phyloP scores from a whole-genome alignment of 2,329 filamentous ascomycete genomes.

The Cryphonectria japonica region DNA sequence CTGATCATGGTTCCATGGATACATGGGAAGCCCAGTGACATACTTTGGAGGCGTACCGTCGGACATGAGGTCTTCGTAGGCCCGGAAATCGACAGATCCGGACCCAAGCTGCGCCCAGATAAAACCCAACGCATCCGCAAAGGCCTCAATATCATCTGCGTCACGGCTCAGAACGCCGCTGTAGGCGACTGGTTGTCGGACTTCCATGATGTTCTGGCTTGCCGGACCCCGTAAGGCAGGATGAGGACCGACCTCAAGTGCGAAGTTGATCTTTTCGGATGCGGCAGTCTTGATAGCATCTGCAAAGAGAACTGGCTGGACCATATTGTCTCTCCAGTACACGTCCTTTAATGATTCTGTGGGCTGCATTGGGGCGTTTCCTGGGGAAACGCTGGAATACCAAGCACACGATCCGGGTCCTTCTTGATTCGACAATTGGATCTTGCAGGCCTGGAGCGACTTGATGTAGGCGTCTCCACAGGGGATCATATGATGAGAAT shows the following conservation, averaged over 20 bases:
- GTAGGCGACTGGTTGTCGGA: neutral
- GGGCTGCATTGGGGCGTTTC: neutral
- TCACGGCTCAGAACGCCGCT: neutral
- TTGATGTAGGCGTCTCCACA: neutral
- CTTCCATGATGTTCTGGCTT: neutral
- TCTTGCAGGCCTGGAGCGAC: neutral
- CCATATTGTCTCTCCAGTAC: neutral
- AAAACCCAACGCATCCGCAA: neutral
- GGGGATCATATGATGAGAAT: conserved; percentile 38
- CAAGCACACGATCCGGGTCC: neutral
- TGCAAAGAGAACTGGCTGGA: neutral
- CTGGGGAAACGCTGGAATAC: neutral
- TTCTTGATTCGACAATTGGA: neutral
- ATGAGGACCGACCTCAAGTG: neutral
- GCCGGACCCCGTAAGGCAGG: neutral
- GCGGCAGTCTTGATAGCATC: neutral
- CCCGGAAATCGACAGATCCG: neutral
- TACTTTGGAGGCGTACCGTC: neutral
- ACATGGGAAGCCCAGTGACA: conserved; percentile 2
- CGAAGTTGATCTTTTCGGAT: neutral
- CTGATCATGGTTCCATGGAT: conserved; percentile 9
- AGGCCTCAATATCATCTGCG: neutral
- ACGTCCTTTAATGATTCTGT: neutral
- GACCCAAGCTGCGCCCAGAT: neutral
- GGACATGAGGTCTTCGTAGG: neutral